These are phyloP conservation scores for Cryptococcus sp. DNA, from an alignment of 1,284 basidiomycete genomes.

Conservation along the genomic window DNA sequence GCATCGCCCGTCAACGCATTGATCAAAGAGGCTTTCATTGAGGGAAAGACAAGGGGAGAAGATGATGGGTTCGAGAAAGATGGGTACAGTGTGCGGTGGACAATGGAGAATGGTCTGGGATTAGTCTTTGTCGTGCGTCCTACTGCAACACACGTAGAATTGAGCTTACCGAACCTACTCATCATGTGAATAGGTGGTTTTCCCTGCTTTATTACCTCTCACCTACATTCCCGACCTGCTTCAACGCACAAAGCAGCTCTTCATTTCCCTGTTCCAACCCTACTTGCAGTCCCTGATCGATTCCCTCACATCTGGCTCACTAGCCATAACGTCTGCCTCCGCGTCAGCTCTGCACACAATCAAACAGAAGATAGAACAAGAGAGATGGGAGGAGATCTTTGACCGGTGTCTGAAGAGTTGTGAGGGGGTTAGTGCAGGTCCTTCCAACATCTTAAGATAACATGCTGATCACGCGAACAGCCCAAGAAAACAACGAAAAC, in stretches of 20 bases:
- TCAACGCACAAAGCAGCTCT: slow-evolving; percentile 73
- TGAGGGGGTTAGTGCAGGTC: slow-evolving; percentile 23
- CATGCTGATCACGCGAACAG: neutral
- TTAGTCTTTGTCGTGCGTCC: slow-evolving; percentile 85
- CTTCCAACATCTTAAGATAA: neutral
- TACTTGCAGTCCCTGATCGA: slow-evolving; percentile 78
- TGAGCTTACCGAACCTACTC: neutral
- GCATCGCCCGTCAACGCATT: slow-evolving; percentile 86
- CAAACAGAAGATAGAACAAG: slow-evolving; percentile 35
- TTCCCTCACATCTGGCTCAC: slow-evolving; percentile 59
- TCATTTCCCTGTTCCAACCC: slow-evolving; percentile 80
- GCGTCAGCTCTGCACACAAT: slow-evolving; percentile 29
- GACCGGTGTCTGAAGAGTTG: slow-evolving; percentile 45
- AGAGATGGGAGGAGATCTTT: slow-evolving; percentile 49
- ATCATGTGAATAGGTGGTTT: slow-evolving; percentile 69
- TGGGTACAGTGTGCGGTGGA: slow-evolving; percentile 89
- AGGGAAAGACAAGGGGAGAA: slow-evolving; percentile 58
- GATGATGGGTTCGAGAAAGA: slow-evolving; percentile 86
- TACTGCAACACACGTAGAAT: neutral
- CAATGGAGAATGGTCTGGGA: slow-evolving; percentile 86
- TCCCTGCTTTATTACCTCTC: slow-evolving; percentile 93
- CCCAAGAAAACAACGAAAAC: slow-evolving; percentile 16
- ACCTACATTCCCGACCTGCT: slow-evolving; percentile 91
- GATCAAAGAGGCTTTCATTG: slow-evolving; percentile 85
- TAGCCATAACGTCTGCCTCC: slow-evolving; percentile 46